Evolutionary conservation across 192 early-diverging fungal genomes (phyloP), one percentile per base, ranked within the genome.

Genomic region (Backusella psychrophila): DNA sequence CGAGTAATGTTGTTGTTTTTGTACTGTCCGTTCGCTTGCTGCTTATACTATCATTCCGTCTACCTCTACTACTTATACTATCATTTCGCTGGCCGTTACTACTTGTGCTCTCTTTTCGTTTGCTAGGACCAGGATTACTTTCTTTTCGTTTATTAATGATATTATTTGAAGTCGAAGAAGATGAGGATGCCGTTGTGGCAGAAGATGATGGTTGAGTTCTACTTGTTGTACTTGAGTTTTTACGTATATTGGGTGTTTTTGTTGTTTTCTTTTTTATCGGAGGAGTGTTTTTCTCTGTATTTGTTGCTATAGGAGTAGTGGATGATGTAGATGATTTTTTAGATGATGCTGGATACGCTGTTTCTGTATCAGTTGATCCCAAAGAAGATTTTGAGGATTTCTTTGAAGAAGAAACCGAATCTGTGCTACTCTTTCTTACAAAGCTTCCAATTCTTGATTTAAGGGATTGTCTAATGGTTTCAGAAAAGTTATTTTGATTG

Each of bases 301-400:
- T 44, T 26, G 68, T 53, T 17, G 38, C 38, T 11, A 35, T 35
- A 7, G 63, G 26, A 19, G 74, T 19, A 35, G 66, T 21, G 3
- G 63, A 34, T 26, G 59, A 12, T 39, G 46, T 56, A 52, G 72
- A 66, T 49, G 82, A 74, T 31, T 77, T 75, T 9, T 78, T 79
- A 8, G 83, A 77, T 5, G 84, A 80, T 0, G 83, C 74, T 17
- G 84, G 77, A 17, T 80, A 81, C 5, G 80, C 59, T 9, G 71
- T 59, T 23, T 80, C 44, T 38, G 35, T 66, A 38, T 15, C 35
- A 31, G 33, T 56, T 23, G 26, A 71, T 36, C 21, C 41, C 15
- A 39, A 71, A 71, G 69, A 71, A 38, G 69, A 29, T 63, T 63
- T 63, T 63, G 56, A 49, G n/a, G 46, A n/a, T 63, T 63, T 63